A percentile compares a stretch with the other conserved stretches of the same genome.
These are phyloP conservation scores for Marchantia paleacea DNA, from an alignment of 225 moss, liverwort and hornwort species.

Conservation along the genomic window DNA sequence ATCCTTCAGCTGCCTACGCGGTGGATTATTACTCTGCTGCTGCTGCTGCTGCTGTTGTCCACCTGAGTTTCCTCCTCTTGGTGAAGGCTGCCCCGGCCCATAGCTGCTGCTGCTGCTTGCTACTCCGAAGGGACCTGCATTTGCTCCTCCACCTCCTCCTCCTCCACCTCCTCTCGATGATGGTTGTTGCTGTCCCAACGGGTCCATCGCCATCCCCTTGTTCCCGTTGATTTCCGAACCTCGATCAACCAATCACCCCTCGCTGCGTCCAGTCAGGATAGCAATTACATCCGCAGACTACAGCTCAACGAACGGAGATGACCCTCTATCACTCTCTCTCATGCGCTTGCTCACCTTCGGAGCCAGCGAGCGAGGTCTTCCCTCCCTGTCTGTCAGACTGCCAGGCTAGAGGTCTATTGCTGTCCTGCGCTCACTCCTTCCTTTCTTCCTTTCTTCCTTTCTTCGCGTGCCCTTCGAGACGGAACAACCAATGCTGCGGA, in stretches of 20 bases:
- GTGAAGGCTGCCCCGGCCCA: background rate
- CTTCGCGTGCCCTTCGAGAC: too few species aligned
- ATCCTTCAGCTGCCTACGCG: slow-evolving; percentile 25
- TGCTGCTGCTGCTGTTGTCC: background rate
- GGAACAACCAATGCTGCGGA: too few species aligned
- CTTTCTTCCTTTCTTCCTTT: too few species aligned
- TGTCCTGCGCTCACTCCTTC: too few species aligned
- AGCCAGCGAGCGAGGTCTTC: too few species aligned
- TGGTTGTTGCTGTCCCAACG: background rate
- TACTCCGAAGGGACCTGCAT: background rate
- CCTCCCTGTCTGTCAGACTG: too few species aligned
- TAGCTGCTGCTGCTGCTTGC: background rate
- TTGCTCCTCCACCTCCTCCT: background rate
- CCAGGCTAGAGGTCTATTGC: too few species aligned
- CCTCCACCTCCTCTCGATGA: background rate
- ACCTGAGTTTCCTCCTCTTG: background rate
- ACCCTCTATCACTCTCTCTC: background rate
- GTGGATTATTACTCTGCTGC: background rate
- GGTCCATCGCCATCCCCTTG: background rate
- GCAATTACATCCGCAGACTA: too few species aligned
- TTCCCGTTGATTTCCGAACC: background rate
- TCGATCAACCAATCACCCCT: too few species aligned
- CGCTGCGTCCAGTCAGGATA: too few species aligned
- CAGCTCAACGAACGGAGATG: too few species aligned
- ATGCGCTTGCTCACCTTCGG: background rate